Evolutionary conservation across 176 grass and related monocot species (phyloP).

Genomic region (Zea mays): Zm-B73-REFERENCE-NAM-5.0 NC_050104.1:35501501-35502000

Average conservation of each 20-base stretch:
- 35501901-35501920: slow-evolving; percentile 69
- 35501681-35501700: slow-evolving; percentile 70
- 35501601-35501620: slow-evolving; percentile 58
- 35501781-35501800: slow-evolving; percentile 38
- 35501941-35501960: slow-evolving; percentile 27
- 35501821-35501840: slow-evolving; percentile 59
- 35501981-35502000: slow-evolving; percentile 73
- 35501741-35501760: slow-evolving; percentile 38
- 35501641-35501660: slow-evolving; percentile 64
- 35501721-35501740: slow-evolving; percentile 28
- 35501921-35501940: slow-evolving; percentile 45
- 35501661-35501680: slow-evolving; percentile 87
- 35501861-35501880: slow-evolving; percentile 54
- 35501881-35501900: slow-evolving; percentile 67
- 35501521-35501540: slow-evolving; percentile 45
- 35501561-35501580: slow-evolving; percentile 65
- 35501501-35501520: slow-evolving; percentile 37
- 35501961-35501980: slow-evolving; percentile 38
- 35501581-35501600: slow-evolving; percentile 59
- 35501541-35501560: slow-evolving; percentile 77
- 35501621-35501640: slow-evolving; percentile 62
- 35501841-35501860: slow-evolving; percentile 76
- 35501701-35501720: slow-evolving; percentile 55
- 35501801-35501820: slow-evolving; percentile 62
- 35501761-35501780: slow-evolving; percentile 36